These are phyloP conservation scores for Citrus sp. DNA, from an alignment of 345 rosid genomes.

Conservation along the genomic window DNA sequence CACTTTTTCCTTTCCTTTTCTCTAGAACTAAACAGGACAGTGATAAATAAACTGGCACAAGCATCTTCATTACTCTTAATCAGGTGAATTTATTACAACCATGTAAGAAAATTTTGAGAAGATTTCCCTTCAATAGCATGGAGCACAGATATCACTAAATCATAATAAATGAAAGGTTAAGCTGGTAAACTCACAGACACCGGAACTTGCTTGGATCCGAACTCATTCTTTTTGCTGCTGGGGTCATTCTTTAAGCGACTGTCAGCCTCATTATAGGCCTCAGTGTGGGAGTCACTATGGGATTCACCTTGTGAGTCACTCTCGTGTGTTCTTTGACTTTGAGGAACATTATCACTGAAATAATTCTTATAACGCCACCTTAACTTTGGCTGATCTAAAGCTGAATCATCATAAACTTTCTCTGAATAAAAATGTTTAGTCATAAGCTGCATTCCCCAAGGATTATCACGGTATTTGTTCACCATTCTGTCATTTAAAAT, in stretches of 20 bases:
- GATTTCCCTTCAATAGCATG: neutral
- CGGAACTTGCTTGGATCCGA: constrained; percentile 23
- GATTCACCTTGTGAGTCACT: constrained; percentile 17
- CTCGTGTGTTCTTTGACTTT: constrained; percentile 26
- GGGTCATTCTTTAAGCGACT: constrained; percentile 8
- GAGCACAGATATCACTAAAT: neutral
- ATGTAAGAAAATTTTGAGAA: neutral
- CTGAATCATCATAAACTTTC: constrained; percentile 68
- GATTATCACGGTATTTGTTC: constrained; percentile 47
- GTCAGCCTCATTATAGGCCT: neutral
- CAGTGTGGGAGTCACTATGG: constrained; percentile 1
- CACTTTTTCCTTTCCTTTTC: neutral
- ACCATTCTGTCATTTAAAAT: constrained; percentile 45
- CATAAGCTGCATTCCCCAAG: constrained; percentile 47
- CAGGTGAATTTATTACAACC: neutral
- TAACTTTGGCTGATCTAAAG: constrained; percentile 44
- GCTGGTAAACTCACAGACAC: constrained; percentile 38
- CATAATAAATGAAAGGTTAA: neutral
- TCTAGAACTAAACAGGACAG: neutral
- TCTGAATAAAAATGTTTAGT: constrained; percentile 70
- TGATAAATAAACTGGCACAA: neutral
- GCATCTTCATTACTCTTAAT: neutral
- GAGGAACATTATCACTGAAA: constrained; percentile 38
- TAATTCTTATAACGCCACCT: constrained; percentile 71
- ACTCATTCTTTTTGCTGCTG: constrained; percentile 14